Percentiles rank a stretch among this genome's conserved stretches.
These are phyloP conservation scores for Bothriochloa decipiens DNA, from an alignment of 176 grass and related monocot species.

Conservation along the genomic window DNA sequence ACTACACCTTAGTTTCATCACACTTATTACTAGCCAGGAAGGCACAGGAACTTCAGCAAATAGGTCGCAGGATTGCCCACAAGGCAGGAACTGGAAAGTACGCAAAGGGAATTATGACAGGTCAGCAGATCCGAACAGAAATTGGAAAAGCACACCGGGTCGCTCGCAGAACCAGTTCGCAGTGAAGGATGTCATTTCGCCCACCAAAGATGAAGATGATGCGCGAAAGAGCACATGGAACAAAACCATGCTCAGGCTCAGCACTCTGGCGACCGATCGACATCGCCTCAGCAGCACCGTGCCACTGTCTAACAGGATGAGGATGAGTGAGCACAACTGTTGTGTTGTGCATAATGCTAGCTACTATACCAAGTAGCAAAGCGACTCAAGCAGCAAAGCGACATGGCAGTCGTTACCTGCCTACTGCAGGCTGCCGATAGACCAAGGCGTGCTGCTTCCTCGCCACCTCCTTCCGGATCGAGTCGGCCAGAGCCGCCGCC, in stretches of 20 bases:
- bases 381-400: conserved; percentile 4
- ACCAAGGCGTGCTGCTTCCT: not conserved
- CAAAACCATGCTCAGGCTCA: not conserved
- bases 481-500: conserved; percentile 18
- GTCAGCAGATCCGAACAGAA: not conserved
- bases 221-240: not conserved
- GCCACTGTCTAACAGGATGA: not conserved
- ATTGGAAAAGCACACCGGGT: not conserved
- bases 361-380: conserved; percentile 17
- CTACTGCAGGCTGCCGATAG: not conserved
- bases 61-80: not conserved
- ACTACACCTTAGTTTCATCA: too few species aligned
- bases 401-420: conserved; percentile 14
- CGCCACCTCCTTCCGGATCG: conserved; percentile 38
- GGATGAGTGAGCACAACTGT: conserved; percentile 20
- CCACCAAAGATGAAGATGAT: not conserved
- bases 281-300: not conserved
- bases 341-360: not conserved
- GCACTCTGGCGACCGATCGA: not conserved
- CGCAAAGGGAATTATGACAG: not conserved
- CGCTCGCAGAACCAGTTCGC: not conserved
- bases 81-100: not conserved
- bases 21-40: too few species aligned
- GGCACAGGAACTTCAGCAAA: not conserved
- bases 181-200: not conserved